Evolutionary conservation across 768 basidiomycete species (phyloP), one percentile per base, ranked within the genome.

Genomic region (Agaricus subrufescens): DNA sequence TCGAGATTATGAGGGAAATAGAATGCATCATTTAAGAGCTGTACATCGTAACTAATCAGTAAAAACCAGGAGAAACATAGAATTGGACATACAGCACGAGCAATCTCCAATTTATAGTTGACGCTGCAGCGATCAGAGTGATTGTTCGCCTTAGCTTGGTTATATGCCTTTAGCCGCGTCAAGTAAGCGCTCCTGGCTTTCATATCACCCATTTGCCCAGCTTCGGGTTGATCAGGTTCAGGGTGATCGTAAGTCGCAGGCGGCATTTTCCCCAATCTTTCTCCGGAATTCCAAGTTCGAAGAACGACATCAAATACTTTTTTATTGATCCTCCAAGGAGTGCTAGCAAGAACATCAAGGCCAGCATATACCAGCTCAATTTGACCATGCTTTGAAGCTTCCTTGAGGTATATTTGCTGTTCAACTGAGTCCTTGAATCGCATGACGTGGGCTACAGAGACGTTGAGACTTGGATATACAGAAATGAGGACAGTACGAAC

Each of bases 41-140:
- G 56, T 2, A 46, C 57, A 25, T 59, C 46, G 3, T 19, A 23
- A 29, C 11, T 34, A 15, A 47, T 1, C 43, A 46, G 25, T 26
- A 56, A 12, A 5, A 26, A 23, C 43, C 42, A 39, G 43, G 19
- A 52, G 26, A 45, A 29, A 43, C 46, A 48, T 31, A 25, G 51
- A 37, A 10, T 34, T 34, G 34, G n/a, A 78, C 86, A 68, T 67
- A 94, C 92, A 50, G 94, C 86, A 50, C 90, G 81, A 8, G 94
- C 94, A 63, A 98, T 96, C 72, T 98, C 96, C 56, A 99, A 85
- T 69, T 94, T 96, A 71, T 98, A 98, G 68, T 98, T 98, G 46
- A 94, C 85, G 65, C 79, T 90, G 68, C 96, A 98, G 43, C 96
- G 78, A 44, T 94, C 91, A 3, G 91, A 91, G 68, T 97, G 95